A percentile compares a stretch with the other conserved stretches of the same genome.
Conservation (phyloP, 2,329 filamentous ascomycete species). For the Beauveria australis region DNA sequence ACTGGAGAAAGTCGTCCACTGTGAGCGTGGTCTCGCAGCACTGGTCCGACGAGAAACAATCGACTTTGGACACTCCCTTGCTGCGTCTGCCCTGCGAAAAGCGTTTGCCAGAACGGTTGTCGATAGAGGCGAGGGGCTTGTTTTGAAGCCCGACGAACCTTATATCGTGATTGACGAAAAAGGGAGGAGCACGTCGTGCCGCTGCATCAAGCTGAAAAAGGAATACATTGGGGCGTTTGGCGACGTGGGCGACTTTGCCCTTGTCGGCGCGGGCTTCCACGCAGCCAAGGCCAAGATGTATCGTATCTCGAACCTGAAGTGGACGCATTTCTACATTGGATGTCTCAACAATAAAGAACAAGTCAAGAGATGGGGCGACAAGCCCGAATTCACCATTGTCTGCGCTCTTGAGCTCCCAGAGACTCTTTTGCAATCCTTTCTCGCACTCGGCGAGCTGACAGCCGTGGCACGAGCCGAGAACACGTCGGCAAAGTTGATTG, state of each 20-base stretch:
- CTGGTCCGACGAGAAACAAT: conserved; percentile 60
- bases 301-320: conserved; percentile 48
- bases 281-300: conserved; percentile 51
- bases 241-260: conserved; percentile 74
- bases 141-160: conserved; percentile 71
- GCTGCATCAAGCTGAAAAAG: conserved; percentile 79
- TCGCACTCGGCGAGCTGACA: conserved; percentile 36
- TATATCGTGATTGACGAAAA: conserved; percentile 55
- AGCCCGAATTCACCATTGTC: conserved; percentile 58
- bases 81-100: conserved; percentile 46
- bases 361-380: conserved; percentile 40
- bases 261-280: conserved; percentile 68
- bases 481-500: conserved; percentile 34
- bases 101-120: conserved; percentile 61
- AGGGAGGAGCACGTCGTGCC: conserved; percentile 31
- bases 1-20: conserved; percentile 45
- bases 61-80: conserved; percentile 50
- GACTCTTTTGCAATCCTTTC: conserved; percentile 43
- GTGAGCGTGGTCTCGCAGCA: conserved; percentile 53
- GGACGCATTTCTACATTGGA: conserved; percentile 75
- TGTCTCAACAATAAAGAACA: conserved; percentile 63
- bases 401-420: conserved; percentile 52
- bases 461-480: conserved; percentile 32
- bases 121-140: conserved; percentile 64
- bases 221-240: conserved; percentile 73